Evolutionary conservation across 495 filamentous ascomycete genomes (phyloP), one percentile per base, ranked within the genome.

Genomic region (Tuber umbilicatum): DNA sequence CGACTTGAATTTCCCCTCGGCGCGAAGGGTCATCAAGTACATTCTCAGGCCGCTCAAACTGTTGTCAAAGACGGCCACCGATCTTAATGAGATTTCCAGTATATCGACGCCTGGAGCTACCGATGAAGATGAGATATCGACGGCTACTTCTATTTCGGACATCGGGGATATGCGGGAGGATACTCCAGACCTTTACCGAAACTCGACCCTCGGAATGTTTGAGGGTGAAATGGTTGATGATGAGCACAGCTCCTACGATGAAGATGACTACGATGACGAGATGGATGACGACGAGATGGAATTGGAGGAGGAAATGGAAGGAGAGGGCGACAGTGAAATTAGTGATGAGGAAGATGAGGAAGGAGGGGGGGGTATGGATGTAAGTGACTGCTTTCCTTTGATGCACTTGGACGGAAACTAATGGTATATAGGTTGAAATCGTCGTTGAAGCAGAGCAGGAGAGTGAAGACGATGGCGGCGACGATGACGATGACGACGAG

Each of bases 101-200:
- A 89, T 94, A 68, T 87, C 88, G 5, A 88, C 89, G 3, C 85
- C 89, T 41, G 90, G 90, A 23, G 90, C 92, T 74, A 88, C 87
- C 7, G 88, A 93, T 43, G 94, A 96, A 55, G 94, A 96, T 72
- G 96, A 97, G 50, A 93, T 97, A 40, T 91, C 91, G 9, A 93
- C 93, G 35, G 90, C 94, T 39, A 94, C 94, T 16, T 97, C 95
- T 0, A 88, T 96, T 67, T 96, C 93, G 12, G 93, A 97, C 71
- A 85, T 92, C 43, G 93, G 94, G 42, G 92, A 94, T 79, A 91
- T 93, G 74, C 92, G 96, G 31, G 95, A 98, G 83, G 94, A 98
- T 82, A 98, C 96, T 12, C 95, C 95, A 35, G 96, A 99, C 85
- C 88, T 99, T 12, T 98, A 97, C 84, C 90, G 95, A 60, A 97